Conservation (phyloP, 129 eudicot species). For the Kitagawia praeruptora region DNA sequence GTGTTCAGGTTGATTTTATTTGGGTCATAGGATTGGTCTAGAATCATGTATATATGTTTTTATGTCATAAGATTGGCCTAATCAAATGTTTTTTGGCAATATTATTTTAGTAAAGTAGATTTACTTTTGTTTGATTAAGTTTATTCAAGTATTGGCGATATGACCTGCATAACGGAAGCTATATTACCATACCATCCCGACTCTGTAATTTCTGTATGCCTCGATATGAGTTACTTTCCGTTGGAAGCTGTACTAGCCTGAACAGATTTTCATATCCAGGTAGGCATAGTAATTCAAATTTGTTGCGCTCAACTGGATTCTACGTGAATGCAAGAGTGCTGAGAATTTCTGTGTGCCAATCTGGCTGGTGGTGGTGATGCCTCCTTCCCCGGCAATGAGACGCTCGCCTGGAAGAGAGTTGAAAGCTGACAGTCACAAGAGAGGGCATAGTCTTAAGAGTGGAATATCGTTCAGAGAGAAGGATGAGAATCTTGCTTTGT, state of each 20-base stretch:
- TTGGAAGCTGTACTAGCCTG: background rate
- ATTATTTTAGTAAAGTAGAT: background rate
- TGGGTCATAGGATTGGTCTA: background rate
- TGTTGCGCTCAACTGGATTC: background rate
- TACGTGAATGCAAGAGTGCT: background rate
- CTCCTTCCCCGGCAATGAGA: constrained; percentile 68
- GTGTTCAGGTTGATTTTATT: background rate
- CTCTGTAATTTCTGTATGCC: background rate
- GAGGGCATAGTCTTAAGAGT: constrained; percentile 84
- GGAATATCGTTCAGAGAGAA: constrained; percentile 49
- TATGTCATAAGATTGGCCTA: background rate
- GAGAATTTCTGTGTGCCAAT: background rate
- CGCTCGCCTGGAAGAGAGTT: constrained; percentile 53
- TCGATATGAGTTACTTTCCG: background rate
- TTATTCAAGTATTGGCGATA: background rate
- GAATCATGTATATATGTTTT: background rate
- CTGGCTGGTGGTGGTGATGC: constrained; percentile 36
- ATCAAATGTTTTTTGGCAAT: background rate
- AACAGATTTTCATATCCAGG: background rate
- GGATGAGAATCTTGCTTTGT: constrained; percentile 83
- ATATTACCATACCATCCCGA: background rate
- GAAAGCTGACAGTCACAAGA: constrained; percentile 60
- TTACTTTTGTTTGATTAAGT: background rate
- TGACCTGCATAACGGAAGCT: background rate
- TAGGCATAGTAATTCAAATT: background rate